Evolutionary conservation across 2,329 filamentous ascomycete genomes (phyloP), one percentile per base, ranked within the genome.

Genomic region (Chaetomium strumarium): DNA sequence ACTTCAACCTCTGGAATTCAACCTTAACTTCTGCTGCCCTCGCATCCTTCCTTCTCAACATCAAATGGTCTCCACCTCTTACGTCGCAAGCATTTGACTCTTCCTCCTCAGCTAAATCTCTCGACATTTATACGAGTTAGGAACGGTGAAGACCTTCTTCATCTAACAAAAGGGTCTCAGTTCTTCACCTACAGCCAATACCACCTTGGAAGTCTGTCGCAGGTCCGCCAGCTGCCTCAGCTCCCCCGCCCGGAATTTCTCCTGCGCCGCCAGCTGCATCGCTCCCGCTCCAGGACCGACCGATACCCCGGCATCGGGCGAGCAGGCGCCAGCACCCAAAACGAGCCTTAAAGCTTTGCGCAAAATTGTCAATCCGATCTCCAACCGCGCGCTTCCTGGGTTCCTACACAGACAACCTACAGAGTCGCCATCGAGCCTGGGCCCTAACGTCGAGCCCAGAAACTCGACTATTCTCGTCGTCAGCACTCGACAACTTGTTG

Each of bases 401-500:
- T 8, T 37, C 10, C 34, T 37, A 14, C 34, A 37, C 14, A 14
- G 34, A 34, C 10, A 34, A 24, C 24, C 24, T 16, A 17, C 43
- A n/a, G 36, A 30, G 37, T 43, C 39, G 43, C 50, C 55, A 41
- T 45, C 46, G 41, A 47, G 50, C 43, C 45, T 42, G 53, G 39
- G 46, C 55, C 51, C 44, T 37, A 54, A 4, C 51, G 29, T 54
- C 41, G 51, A 61, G 44, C 52, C 53, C 55, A 41, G 46, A 51
- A 47, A 41, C 55, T 39, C 17, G 46, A 20, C 43, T 51, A 51
- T 46, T 44, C 53, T 49, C 41, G 42, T 52, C 51, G 52, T 54
- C 50, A 50, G 17, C 46, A 45, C 51, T 49, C 52, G 50, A 51
- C 55, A 40, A 55, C 52, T 51, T 56, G 58, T 65, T 62, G 66